Evolutionary conservation across 495 filamentous ascomycete genomes (phyloP), one percentile per base, ranked within the genome.

Genomic region (Podospora conica): DNA sequence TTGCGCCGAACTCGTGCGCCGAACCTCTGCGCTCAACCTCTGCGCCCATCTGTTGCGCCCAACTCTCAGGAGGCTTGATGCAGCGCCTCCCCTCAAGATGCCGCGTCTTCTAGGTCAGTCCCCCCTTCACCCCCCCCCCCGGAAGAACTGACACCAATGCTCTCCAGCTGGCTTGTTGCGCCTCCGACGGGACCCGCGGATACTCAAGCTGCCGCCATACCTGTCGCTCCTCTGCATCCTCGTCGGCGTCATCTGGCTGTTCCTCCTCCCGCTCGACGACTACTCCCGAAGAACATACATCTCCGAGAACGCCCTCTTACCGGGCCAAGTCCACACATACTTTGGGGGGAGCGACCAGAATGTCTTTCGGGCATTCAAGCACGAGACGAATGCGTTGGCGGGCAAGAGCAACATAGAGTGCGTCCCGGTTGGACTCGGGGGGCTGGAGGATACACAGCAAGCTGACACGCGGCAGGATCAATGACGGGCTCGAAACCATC

Each of bases 281-380:
- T 96, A 98, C 81, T 96, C 92, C 60, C 88, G 96, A 67, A 81
- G 85, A 56, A 98, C 95, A 11, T 98, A 98, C 78, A 95, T 98
- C 69, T 97, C 93, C 60, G 95, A 98, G 75, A 98, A 98, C 77
- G 95, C 95, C 20, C 87, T 98, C 9, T 82, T 98, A 20, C 95
- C 95, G 0, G 95, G 94, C 18, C 95, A 98, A 73, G 95, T 98
- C 12, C 93, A 98, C 77, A 96, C 96, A 0, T 98, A 98, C 75
- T 98, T 98, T 71, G 88, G 90, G 3, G 94, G 95, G 23, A 96
- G 91, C 75, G 95, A 98, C 72, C 93, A 97, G 78, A 90, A 97
- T 73, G 84, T 98, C 66, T 97, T 98, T 77, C 85, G 93, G 9
- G 96, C 93, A 7, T 98, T 96, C 74, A 88, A 90, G 71, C 87